Evolutionary conservation across 306 rosid species (phyloP).

Genomic region (Cucurbita argyrosperma): DNA sequence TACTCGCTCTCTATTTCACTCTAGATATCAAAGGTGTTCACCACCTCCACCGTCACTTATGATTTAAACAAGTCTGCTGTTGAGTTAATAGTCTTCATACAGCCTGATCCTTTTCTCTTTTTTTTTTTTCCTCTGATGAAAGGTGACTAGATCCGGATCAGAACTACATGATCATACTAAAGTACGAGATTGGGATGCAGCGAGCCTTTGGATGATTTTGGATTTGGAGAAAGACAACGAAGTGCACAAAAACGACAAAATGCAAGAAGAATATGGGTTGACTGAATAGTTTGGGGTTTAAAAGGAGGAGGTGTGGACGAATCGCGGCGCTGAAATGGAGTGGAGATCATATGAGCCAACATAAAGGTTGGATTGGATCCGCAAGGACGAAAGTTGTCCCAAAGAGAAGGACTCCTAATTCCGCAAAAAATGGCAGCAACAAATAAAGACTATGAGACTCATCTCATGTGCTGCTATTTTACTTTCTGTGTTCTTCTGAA

Average conservation of each 20-base stretch:
- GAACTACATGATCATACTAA: not conserved
- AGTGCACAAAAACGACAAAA: not conserved
- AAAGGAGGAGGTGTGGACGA: too few relatives aligned
- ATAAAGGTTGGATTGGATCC: conserved; percentile 10
- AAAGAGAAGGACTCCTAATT: conserved; percentile 15
- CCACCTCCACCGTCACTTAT: not conserved
- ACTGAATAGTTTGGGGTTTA: not conserved
- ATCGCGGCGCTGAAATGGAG: too few relatives aligned
- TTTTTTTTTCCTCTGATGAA: not conserved
- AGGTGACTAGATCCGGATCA: not conserved
- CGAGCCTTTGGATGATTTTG: too few relatives aligned
- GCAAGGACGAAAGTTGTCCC: conserved; percentile 1
- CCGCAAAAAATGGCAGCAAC: conserved; percentile 18
- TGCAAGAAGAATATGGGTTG: not conserved
- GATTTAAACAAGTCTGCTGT: not conserved
- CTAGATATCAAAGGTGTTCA: not conserved
- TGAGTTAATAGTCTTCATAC: not conserved
- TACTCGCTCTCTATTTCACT: not conserved
- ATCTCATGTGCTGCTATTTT: not conserved
- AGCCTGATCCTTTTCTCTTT: not conserved
- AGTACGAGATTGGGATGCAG: conserved; percentile 11
- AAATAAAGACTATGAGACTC: not conserved
- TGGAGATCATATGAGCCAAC: conserved; percentile 30
- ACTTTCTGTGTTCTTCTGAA: not conserved
- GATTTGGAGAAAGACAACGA: not conserved